Evolutionary conservation across 805 yeast genomes (phyloP).

Genomic region (Candida qinlingensis): DNA sequence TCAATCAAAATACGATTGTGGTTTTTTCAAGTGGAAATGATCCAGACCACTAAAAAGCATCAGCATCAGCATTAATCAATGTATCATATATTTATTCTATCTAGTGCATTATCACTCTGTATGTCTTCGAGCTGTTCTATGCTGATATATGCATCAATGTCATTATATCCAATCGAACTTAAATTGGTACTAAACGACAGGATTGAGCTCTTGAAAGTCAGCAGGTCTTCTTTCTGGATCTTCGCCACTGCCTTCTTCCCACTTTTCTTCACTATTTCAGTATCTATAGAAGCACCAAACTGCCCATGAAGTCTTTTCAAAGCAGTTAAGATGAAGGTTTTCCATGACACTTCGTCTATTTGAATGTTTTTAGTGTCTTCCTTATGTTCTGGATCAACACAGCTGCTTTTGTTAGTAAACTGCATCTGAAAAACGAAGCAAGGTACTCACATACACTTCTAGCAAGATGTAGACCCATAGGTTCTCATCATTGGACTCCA

Average conservation of each 20-base stretch:
- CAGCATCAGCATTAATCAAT: too few species aligned
- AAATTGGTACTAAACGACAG: conserved; percentile 28
- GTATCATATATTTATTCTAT: conserved; percentile 2
- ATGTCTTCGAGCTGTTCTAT: conserved; percentile 3
- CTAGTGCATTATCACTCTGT: background rate
- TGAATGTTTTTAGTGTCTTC: background rate
- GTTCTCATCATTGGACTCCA: conserved; percentile 1
- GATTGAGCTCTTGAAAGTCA: conserved; percentile 26
- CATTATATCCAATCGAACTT: conserved; percentile 21
- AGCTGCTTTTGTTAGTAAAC: background rate
- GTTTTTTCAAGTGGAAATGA: conserved; percentile 48
- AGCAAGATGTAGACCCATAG: conserved; percentile 6
- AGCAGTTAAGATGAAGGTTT: conserved; percentile 30
- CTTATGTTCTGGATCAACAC: background rate
- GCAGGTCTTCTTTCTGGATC: conserved; percentile 27
- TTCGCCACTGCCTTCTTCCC: conserved; percentile 23
- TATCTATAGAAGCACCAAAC: conserved; percentile 35
- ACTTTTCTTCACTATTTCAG: conserved; percentile 24
- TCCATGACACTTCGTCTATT: conserved; percentile 36
- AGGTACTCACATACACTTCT: conserved; percentile 6
- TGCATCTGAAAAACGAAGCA: background rate
- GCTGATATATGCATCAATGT: conserved; percentile 21
- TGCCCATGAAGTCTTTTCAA: conserved; percentile 34
- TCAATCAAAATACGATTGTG: conserved; percentile 37
- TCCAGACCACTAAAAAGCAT: too few species aligned